Base-by-base conservation (phyloP, 768 basidiomycete species). In the Auriscalpium orientale region DNA sequence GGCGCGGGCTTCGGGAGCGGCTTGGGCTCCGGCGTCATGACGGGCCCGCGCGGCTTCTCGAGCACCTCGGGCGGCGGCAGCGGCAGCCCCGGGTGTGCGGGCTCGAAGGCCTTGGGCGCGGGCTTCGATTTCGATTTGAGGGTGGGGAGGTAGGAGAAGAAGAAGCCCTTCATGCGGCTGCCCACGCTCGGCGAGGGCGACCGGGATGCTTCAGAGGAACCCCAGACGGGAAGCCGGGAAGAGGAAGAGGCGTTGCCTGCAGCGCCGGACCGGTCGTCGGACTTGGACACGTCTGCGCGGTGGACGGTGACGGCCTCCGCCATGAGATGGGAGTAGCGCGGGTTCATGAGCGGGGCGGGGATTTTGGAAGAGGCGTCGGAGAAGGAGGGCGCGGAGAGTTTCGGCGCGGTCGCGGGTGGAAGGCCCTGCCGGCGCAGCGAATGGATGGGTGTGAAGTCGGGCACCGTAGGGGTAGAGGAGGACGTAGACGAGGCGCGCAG, bases 111-210 rank as follows among this genome's bases (percentile, higher is more conserved):
- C 11, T 64, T 59, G 4, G 65, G 55, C 1, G 67, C 55, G 12
- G 68, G 56, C 0, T 68, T 61, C 9, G 71, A 67, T 62, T 75
- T 78, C 46, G 79, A 73, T 7, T 28, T 28, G 10, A 79, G 65
- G 0, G 71, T 72, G 18, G 82, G 82, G 22, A 84, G 74, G 65
- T 84, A 86, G 8, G 83, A 85, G 64, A 78, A 81, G 46, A 85
- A 62, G 63, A 83, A 75, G 11, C 81, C 79, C 58, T 76, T 82
- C 58, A 84, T 71, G 40, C 79, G 78, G 34, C 70, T 76, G n/a
- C 78, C 73, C 40, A 83, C 65, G 0, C 76, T 73, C 7, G 67
- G 59, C 40, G 70, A 66, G 45, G 64, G 38, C n/a, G 54, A 58
- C 8, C 56, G 57, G n/a, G 43, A 55, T 22, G 51, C 10, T 15